These are phyloP conservation scores for Monilinia fructicola DNA, from an alignment of 2,329 filamentous ascomycete species.

Conservation along the genomic window DNA sequence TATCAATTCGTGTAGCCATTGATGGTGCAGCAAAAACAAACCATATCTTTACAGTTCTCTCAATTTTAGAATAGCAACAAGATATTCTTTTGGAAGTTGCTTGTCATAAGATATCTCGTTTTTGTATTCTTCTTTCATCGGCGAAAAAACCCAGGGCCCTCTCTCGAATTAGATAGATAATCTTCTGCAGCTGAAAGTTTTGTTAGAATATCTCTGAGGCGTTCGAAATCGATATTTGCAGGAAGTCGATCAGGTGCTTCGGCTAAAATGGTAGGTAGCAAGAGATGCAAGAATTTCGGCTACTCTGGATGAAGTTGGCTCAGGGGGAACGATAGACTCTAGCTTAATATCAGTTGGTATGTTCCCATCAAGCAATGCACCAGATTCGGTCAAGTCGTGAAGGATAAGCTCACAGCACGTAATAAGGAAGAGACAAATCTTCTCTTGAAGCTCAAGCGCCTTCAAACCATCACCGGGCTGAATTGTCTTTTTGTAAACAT, in stretches of 20 bases:
- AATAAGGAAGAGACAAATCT: background rate
- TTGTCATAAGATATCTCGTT: background rate
- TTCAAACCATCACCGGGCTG: background rate
- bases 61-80: background rate
- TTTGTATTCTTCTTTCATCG: background rate
- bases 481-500: background rate
- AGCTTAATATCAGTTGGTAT: background rate
- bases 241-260: conserved; percentile 2
- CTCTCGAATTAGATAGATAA: background rate
- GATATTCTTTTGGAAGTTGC: background rate
- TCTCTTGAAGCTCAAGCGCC: conserved; percentile 1
- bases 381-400: background rate
- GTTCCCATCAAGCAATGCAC: background rate
- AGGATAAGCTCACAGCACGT: background rate
- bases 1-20: no score
- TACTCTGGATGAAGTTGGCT: background rate
- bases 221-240: background rate
- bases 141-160: background rate
- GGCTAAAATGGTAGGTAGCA: background rate
- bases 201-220: background rate
- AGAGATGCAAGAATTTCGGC: background rate
- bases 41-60: no score
- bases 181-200: background rate
- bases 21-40: no score
- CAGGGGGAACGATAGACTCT: background rate